Conservation (phyloP, 78 protist genomes). For the Dictyostelium purpureum region DNA sequence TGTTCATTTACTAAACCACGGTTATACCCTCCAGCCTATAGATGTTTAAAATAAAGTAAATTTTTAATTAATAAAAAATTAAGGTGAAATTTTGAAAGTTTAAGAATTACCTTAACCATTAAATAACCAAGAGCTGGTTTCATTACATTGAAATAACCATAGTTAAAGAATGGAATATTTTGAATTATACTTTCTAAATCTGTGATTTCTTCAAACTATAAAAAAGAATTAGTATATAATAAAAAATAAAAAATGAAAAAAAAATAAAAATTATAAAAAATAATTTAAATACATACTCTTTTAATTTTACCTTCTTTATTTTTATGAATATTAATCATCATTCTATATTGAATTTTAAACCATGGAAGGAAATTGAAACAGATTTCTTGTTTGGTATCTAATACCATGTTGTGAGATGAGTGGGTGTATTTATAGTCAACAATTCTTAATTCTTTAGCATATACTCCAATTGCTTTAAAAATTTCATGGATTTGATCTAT, state of each 20-base stretch:
- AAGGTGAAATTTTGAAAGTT: no score
- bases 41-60: no score
- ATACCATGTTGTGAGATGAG: not conserved
- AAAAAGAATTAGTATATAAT: not conserved
- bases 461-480: constrained; percentile 39
- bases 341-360: constrained; percentile 5
- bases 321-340: constrained; percentile 35
- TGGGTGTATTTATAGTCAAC: not conserved
- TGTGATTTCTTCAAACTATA: constrained; percentile 52
- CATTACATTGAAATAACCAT: constrained; percentile 23
- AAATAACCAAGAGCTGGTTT: constrained; percentile 56
- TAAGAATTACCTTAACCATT: not conserved
- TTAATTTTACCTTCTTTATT: constrained; percentile 31
- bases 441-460: constrained; percentile 13
- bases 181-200: constrained; percentile 38
- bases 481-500: constrained; percentile 32
- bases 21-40: not conserved
- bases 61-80: no score
- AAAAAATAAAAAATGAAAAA: not conserved
- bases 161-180: constrained; percentile 56
- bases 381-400: constrained; percentile 14
- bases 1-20: not conserved
- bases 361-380: constrained; percentile 15
- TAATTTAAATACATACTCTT: not conserved
- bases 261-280: not conserved